Evolutionary conservation across 352 stramenopile species (phyloP).

Genomic region (Pythium dissotocum): DNA sequence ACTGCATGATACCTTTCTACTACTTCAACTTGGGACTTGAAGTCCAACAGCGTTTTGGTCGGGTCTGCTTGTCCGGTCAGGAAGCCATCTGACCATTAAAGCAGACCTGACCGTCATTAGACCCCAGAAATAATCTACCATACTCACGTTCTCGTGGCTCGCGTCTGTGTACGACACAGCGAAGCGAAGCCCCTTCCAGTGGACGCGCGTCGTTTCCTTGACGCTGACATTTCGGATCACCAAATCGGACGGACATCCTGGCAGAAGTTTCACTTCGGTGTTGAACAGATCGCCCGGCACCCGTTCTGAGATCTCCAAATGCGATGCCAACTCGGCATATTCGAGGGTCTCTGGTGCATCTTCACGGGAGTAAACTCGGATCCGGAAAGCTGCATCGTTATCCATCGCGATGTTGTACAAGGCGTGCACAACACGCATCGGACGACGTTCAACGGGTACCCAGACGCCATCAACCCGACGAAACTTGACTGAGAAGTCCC

Average conservation of each 20-base stretch:
- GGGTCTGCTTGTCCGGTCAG: no score
- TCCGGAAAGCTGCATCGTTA: not conserved
- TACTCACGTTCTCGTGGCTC: not conserved
- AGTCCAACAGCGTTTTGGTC: no score
- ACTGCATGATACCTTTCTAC: no score
- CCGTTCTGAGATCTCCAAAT: not conserved
- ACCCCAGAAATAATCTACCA: no score
- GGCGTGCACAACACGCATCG: not conserved
- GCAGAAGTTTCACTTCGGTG: not conserved
- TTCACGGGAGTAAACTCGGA: slow-evolving; percentile 6
- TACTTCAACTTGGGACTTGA: no score
- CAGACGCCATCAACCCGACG: not conserved
- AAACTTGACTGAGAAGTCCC: not conserved
- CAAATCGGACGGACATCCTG: not conserved
- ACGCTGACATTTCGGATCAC: not conserved
- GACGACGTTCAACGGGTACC: not conserved
- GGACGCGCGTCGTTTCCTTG: not conserved
- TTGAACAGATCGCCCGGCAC: not conserved
- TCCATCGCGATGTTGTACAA: slow-evolving; percentile 8
- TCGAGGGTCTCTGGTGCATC: not conserved
- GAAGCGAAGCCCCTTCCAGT: not conserved
- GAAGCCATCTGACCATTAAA: no score
- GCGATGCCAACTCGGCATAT: not conserved
- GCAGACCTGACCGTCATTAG: no score
- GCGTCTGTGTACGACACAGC: not conserved